Evolutionary conservation across 495 filamentous ascomycete genomes (phyloP), one percentile per base, ranked within the genome.

Genomic region (Neurospora terricola): DNA sequence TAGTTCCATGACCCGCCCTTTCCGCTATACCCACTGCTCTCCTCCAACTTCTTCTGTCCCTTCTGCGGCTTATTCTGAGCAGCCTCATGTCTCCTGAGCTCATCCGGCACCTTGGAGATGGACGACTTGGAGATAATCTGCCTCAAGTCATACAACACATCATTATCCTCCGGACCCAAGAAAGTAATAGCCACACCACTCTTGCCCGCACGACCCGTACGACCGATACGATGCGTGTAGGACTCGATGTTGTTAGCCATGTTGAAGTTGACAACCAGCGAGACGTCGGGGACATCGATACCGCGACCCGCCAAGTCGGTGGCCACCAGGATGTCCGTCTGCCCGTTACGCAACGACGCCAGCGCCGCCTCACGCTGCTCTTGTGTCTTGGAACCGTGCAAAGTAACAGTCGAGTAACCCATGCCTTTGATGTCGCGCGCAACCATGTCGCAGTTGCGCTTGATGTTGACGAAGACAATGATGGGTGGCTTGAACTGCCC

Each of bases 381-480:
- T 79, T 99, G 96, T 1, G 94, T 96, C 82, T 99, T 99, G 83
- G 88, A 91, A 73, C 96, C 96, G 81, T 98, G 96, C 42, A 99
- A 84, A 0, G 95, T 98, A 77, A 96, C 94, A 1, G 92, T 90
- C 16, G 90, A 93, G 83, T 93, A 95, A 76, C 96, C 96, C 88
- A 94, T 93, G 71, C 94, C 90, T 79, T 97, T 97, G 87, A 99
- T 96, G 79, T 98, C 95, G 73, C 93, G 87, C 1, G 96, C 96
- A 38, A 99, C 91, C 71, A 94, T 93, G 81, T 99, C 96, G 85
- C 94, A 97, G 84, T 98, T 98, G 74, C 95, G 93, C 82, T 98
- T 99, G 91, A 98, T 98, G 82, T 99, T 99, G 87, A 99, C 96
- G 79, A 99, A 99, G 70, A 98, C 96, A 79, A 99, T 98, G 82